Evolutionary conservation across 768 basidiomycete species (phyloP).

Genomic region (Rhizopogon roseolus): DNA sequence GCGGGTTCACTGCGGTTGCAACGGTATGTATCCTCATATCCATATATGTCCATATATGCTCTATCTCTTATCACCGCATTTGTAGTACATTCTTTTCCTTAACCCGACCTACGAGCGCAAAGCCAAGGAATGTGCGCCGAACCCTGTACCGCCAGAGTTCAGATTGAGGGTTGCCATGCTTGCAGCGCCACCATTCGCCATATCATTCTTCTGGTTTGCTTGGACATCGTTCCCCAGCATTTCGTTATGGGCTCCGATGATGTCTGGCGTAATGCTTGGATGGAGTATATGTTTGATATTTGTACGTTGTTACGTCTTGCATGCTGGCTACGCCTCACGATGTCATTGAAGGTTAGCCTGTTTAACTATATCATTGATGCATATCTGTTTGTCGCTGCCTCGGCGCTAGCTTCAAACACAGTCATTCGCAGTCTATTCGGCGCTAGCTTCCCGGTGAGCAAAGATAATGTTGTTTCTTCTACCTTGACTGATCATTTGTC

Average conservation of each 20-base stretch:
- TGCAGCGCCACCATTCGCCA: constrained; percentile 45
- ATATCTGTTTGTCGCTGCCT: constrained; percentile 50
- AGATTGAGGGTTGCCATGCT: constrained; percentile 46
- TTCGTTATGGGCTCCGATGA: constrained; percentile 48
- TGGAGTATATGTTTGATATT: constrained; percentile 52
- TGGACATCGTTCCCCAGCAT: constrained; percentile 57
- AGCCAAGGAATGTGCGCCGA: constrained; percentile 38
- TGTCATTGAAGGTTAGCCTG: constrained; percentile 37
- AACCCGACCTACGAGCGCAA: constrained; percentile 46
- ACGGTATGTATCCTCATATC: constrained; percentile 30
- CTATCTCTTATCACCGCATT: constrained; percentile 6
- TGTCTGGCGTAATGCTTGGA: constrained; percentile 46
- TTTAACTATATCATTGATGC: constrained; percentile 62
- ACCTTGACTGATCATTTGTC: constrained; percentile 1
- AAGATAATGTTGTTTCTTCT: background rate
- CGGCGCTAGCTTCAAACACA: constrained; percentile 50
- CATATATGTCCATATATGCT: background rate
- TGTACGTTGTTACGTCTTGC: constrained; percentile 29
- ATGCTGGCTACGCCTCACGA: background rate
- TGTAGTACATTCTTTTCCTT: constrained; percentile 41
- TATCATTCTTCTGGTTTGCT: constrained; percentile 63
- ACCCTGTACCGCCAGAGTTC: constrained; percentile 56
- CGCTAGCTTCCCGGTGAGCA: constrained; percentile 38
- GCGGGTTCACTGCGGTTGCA: constrained; percentile 39
- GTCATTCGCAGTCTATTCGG: constrained; percentile 51